A percentile compares a stretch with the other conserved stretches of the same genome.
phyloP scores from a whole-genome alignment of 2,329 filamentous ascomycete genomes.

The Beauveria rudraprayagi region DNA sequence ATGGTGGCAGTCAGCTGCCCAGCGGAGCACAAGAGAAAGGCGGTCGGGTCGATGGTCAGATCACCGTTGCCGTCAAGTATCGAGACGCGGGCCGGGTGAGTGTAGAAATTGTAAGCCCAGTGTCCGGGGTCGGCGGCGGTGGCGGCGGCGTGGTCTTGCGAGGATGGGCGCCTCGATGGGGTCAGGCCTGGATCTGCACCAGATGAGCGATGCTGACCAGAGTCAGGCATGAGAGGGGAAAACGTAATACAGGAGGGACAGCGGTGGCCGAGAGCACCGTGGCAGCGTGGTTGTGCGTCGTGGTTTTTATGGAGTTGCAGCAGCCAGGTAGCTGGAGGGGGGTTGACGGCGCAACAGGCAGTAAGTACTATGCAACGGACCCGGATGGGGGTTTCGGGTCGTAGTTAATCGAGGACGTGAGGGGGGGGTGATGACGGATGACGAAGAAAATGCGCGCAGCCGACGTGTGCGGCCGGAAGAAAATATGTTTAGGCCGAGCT shows the following conservation, averaged over 20 bases:
- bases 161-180: neutral
- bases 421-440: neutral
- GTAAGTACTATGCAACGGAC: neutral
- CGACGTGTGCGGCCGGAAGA: neutral
- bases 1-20: conserved; percentile 14
- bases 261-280: neutral
- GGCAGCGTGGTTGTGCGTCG: neutral
- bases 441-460: neutral
- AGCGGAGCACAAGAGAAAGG: conserved; percentile 15
- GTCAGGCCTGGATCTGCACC: neutral
- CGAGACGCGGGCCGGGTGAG: conserved; percentile 26
- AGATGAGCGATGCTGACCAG: conserved; percentile 5
- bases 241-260: neutral
- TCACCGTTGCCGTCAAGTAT: conserved; percentile 43
- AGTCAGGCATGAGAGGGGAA: neutral
- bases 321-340: neutral
- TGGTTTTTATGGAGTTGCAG: neutral
- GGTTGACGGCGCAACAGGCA: neutral
- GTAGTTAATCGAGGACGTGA: neutral
- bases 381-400: neutral
- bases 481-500: too few species aligned
- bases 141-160: neutral
- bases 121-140: conserved; percentile 24
- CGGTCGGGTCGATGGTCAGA: conserved; percentile 23
- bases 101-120: conserved; percentile 40